phyloP scores from a whole-genome alignment of 805 yeast genomes.

The Crinitomyces ghanaensis region DNA sequence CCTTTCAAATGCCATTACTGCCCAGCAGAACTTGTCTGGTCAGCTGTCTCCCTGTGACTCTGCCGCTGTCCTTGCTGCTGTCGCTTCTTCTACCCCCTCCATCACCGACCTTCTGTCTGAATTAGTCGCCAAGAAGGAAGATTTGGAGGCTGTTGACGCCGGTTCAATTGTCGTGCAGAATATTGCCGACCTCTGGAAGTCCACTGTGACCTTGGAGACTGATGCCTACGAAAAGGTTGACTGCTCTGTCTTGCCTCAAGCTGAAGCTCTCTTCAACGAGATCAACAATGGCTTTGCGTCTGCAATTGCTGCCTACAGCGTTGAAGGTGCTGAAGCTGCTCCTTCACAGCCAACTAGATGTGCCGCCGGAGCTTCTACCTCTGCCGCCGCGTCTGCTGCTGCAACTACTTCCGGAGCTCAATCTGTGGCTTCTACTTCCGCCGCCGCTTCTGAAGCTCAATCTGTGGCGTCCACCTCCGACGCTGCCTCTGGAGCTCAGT shows the following conservation, averaged over 20 bases:
- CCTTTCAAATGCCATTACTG: constrained; percentile 8
- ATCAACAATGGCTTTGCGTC: constrained; percentile 7
- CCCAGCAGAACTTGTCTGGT: constrained; percentile 6
- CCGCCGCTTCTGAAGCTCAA: neutral
- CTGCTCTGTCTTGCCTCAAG: constrained; percentile 10
- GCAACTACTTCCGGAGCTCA: neutral
- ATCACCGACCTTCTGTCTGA: constrained; percentile 15
- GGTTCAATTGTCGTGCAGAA: constrained; percentile 16
- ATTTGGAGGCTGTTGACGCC: constrained; percentile 17
- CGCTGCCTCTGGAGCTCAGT: neutral
- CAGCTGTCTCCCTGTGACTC: constrained; percentile 11
- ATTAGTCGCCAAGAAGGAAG: constrained; percentile 17
- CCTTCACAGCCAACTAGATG: too few species aligned
- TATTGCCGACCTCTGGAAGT: constrained; percentile 14
- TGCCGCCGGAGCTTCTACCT: too few species aligned
- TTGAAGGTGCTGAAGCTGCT: constrained; percentile 1
- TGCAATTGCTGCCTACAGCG: constrained; percentile 9
- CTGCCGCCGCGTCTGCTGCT: constrained; percentile 1
- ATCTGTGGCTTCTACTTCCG: neutral
- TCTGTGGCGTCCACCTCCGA: neutral
- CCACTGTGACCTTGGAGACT: constrained; percentile 15
- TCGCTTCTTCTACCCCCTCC: constrained; percentile 10
- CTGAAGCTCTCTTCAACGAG: constrained; percentile 8
- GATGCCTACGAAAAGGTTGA: constrained; percentile 11
- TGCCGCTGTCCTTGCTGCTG: constrained; percentile 6